Base-by-base conservation (phyloP, 768 basidiomycete genomes). In the Pholiota microspora region DNA sequence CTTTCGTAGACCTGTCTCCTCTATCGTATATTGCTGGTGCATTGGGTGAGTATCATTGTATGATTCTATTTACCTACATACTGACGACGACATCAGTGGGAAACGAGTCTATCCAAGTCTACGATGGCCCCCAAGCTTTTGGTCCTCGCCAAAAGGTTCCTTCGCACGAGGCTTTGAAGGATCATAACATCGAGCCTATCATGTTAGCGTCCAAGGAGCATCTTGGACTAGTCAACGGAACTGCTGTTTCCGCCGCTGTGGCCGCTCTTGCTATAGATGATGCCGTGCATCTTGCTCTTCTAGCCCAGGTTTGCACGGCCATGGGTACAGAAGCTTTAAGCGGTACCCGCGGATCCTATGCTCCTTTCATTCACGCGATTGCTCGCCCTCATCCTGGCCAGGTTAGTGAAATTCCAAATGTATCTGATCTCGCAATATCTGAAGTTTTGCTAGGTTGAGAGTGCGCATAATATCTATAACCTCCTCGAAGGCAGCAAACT, bases 331-430 rank as follows among this genome's bases (percentile, higher is more conserved):
- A 92, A 64, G 89, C 88, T 15, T 77, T 92, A 29, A 69, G 79
- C 32, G 90, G 90, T 21, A 77, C 80, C 7, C 78, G 81, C 36
- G 85, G 77, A 25, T 84, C 83, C 16, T 86, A 82, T 62, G 82
- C 76, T 10, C 73, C 84, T 0, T 92, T 92, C 73, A 88, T 92
- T 51, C 89, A 91, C 64, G 82, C 79, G 15, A 71, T 77, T 31
- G 82, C 86, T 7, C 84, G 90, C 15, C 90, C 90, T 23, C 89
- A 91, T 67, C 86, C 88, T 8, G 88, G 88, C n/a, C 89, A 90
- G 72, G 79, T 80, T 54, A 40, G 71, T 45, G 12, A 21, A 31
- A 32, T 48, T 51, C 32, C 28, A 18, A 25, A 24, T 45, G 3
- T 25, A 6, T 34, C 54, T 44, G 6, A 7, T 18, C 45, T n/a